Conservation (phyloP, 345 rosid genomes). For the Tarenaya hassleriana region DNA sequence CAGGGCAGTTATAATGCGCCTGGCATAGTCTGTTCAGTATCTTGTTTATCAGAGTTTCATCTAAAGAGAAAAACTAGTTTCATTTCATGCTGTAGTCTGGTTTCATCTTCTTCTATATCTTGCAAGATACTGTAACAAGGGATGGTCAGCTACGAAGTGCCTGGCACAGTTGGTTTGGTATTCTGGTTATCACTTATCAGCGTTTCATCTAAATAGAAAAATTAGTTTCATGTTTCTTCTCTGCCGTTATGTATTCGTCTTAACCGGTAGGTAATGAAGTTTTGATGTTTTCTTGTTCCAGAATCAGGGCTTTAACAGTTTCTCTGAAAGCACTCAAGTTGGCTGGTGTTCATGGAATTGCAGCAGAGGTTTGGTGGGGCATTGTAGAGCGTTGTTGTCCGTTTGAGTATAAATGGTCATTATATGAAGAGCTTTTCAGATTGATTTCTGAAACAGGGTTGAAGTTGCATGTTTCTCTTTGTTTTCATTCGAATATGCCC, state of each 20-base stretch:
- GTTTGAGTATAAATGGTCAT: conserved; percentile 50
- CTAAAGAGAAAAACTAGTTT: no score
- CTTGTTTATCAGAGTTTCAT: no score
- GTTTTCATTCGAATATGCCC: conserved; percentile 52
- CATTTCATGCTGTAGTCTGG: no score
- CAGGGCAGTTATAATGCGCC: neutral
- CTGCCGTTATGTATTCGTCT: neutral
- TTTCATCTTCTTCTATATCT: no score
- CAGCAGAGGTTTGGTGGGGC: conserved; percentile 74
- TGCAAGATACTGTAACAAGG: no score
- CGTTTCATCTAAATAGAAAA: no score
- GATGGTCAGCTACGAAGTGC: neutral
- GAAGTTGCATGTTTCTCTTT: conserved; percentile 54
- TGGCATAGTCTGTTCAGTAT: neutral
- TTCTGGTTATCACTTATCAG: no score
- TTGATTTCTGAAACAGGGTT: conserved; percentile 47
- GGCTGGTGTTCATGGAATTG: conserved; percentile 70
- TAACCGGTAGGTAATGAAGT: conserved; percentile 6
- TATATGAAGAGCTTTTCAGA: conserved; percentile 56
- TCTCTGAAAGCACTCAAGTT: conserved; percentile 69
- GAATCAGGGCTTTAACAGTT: conserved; percentile 59
- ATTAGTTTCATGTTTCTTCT: neutral
- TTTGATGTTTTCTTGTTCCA: conserved; percentile 33
- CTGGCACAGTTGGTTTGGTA: neutral
- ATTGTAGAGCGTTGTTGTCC: conserved; percentile 57